Percentiles rank a stretch among this genome's conserved stretches.
Evolutionary conservation across 2,329 filamentous ascomycete genomes (phyloP).

Genomic region (Annulohypoxylon truncatum): DNA sequence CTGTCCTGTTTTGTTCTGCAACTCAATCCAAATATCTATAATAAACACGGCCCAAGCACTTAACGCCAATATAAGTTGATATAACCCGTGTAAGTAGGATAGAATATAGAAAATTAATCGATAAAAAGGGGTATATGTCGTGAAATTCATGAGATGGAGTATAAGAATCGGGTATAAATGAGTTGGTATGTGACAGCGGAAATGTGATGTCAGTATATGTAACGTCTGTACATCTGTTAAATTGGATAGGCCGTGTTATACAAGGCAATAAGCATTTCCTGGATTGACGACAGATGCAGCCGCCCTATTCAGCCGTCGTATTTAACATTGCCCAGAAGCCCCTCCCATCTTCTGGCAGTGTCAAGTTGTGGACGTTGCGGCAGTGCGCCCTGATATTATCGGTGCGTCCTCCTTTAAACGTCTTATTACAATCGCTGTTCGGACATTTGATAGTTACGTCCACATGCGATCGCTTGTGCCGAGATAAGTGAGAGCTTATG

Average conservation of each 20-base stretch:
- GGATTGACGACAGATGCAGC: too few relatives aligned
- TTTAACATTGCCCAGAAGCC: constrained; percentile 16
- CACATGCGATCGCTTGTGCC: constrained; percentile 26
- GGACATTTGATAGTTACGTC: constrained; percentile 7
- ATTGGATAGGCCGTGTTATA: background rate
- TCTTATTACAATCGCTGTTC: constrained; percentile 10
- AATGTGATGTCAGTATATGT: background rate
- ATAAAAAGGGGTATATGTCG: constrained; percentile 23
- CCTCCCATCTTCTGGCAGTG: constrained; percentile 20
- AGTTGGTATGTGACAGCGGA: background rate
- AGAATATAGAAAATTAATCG: background rate
- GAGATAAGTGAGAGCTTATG: constrained; percentile 24
- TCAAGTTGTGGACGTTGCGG: constrained; percentile 18
- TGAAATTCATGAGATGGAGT: constrained; percentile 4
- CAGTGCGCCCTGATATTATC: constrained; percentile 35
- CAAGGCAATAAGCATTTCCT: background rate
- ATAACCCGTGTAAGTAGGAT: background rate
- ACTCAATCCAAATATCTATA: background rate
- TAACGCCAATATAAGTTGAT: background rate
- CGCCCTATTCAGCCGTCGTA: background rate
- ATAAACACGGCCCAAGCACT: background rate
- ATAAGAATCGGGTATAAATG: background rate
- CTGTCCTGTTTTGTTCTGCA: constrained; percentile 22
- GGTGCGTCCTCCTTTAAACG: constrained; percentile 22
- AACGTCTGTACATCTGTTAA: background rate